A percentile compares a stretch with the other conserved stretches of the same genome.
These are phyloP conservation scores for Dothistroma pini DNA, from an alignment of 2,329 filamentous ascomycete species.

Conservation along the genomic window DNA sequence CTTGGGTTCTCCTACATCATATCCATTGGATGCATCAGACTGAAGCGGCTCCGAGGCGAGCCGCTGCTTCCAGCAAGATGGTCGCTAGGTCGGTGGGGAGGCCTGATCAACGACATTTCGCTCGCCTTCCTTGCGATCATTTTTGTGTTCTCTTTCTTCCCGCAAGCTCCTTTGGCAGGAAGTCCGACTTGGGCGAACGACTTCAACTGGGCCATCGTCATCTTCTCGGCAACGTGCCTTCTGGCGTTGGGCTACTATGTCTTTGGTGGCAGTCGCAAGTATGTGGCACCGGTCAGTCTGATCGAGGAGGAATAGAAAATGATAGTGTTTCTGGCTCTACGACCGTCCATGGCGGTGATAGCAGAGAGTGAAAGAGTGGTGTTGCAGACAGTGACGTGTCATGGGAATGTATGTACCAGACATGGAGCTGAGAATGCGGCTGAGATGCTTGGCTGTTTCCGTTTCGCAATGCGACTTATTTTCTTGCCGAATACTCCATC, in stretches of 20 bases:
- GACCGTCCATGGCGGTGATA: neutral
- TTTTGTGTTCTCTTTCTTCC: slow-evolving; percentile 37
- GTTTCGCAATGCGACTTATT: neutral
- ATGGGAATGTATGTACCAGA: neutral
- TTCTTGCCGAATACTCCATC: neutral
- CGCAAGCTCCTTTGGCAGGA: slow-evolving; percentile 20
- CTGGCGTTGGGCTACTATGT: slow-evolving; percentile 29
- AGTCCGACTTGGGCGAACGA: slow-evolving; percentile 24
- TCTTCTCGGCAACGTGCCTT: slow-evolving; percentile 27
- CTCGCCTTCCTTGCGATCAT: slow-evolving; percentile 31
- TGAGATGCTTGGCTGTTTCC: neutral
- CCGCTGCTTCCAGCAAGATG: slow-evolving; percentile 32
- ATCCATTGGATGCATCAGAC: slow-evolving; percentile 32
- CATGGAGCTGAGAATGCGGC: neutral
- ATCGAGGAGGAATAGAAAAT: slow-evolving; percentile 28
- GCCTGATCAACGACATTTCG: slow-evolving; percentile 33
- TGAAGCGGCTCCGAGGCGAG: slow-evolving; percentile 32
- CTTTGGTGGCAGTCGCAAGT: slow-evolving; percentile 26
- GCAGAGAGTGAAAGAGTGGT: neutral
- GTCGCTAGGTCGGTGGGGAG: slow-evolving; percentile 35
- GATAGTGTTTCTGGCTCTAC: neutral
- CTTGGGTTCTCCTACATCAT: slow-evolving; percentile 35
- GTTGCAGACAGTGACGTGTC: neutral
- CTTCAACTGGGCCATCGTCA: slow-evolving; percentile 35
- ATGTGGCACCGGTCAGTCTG: slow-evolving; percentile 32